phyloP scores from a whole-genome alignment of 2,329 filamentous ascomycete species.

The Drechslerella coelobrocha region DNA sequence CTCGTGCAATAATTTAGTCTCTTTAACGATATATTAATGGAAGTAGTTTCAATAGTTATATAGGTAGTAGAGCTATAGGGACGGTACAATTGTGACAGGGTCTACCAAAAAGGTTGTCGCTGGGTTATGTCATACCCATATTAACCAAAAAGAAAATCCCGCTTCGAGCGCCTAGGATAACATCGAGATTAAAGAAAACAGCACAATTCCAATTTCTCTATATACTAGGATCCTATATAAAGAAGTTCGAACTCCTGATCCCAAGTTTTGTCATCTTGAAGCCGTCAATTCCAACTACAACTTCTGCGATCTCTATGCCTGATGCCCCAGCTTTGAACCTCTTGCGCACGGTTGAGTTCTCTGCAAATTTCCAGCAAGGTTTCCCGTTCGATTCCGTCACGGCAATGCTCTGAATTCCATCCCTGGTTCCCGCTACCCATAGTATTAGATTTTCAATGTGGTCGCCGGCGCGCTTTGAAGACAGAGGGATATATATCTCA shows the following conservation, averaged over 20 bases:
- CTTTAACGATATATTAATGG: too few relatives aligned
- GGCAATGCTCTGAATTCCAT: conserved; percentile 12
- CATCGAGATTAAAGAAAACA: too few relatives aligned
- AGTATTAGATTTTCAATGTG: neutral
- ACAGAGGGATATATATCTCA: conserved; percentile 22
- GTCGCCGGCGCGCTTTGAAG: neutral
- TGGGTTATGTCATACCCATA: too few relatives aligned
- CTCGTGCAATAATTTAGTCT: too few relatives aligned
- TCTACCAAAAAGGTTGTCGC: too few relatives aligned
- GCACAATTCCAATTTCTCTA: neutral
- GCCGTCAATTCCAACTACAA: conserved; percentile 6
- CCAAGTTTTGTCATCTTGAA: conserved; percentile 7
- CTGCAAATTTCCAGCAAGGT: neutral
- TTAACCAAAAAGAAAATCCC: too few relatives aligned
- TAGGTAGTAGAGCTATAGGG: too few relatives aligned
- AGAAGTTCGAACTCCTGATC: conserved; percentile 4
- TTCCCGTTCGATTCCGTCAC: neutral
- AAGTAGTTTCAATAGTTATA: too few relatives aligned
- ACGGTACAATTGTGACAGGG: too few relatives aligned
- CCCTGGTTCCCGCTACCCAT: neutral
- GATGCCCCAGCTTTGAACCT: neutral
- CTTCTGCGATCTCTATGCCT: neutral
- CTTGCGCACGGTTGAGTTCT: neutral
- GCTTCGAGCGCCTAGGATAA: too few relatives aligned
- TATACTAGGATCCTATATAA: neutral